Percentiles rank a stretch among this genome's conserved stretches.
Evolutionary conservation across 345 rosid genomes (phyloP).

Genomic region (Atalantia buxifolia): DNA sequence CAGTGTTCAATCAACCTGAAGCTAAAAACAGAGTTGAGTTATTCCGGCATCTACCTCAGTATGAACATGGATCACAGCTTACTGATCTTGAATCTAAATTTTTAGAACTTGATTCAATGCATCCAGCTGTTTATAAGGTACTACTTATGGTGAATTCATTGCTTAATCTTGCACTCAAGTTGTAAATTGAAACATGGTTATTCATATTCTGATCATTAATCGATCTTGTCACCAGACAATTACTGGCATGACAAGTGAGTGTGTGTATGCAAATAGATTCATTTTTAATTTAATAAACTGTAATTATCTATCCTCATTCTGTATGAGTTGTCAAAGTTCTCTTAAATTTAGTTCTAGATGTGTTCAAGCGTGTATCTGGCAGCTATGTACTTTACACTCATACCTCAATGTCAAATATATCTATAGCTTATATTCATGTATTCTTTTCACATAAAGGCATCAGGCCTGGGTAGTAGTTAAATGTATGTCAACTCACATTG

Average conservation of each 20-base stretch:
- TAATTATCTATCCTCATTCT: not conserved
- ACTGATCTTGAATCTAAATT: slow-evolving; percentile 51
- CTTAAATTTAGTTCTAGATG: not conserved
- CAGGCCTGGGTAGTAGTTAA: not conserved
- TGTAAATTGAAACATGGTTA: not conserved
- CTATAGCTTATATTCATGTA: not conserved
- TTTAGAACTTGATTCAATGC: slow-evolving; percentile 59
- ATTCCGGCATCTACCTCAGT: slow-evolving; percentile 78
- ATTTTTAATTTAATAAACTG: not conserved
- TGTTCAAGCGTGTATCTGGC: not conserved
- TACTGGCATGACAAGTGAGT: not conserved
- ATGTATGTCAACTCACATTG: not conserved
- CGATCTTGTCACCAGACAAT: not conserved
- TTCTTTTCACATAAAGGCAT: not conserved
- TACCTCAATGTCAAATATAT: not conserved
- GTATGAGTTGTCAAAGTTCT: not conserved
- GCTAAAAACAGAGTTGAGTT: slow-evolving; percentile 73
- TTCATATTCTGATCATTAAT: not conserved
- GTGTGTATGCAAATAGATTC: not conserved
- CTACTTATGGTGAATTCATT: not conserved
- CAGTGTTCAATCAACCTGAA: slow-evolving; percentile 62
- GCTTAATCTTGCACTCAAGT: not conserved
- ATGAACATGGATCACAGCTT: slow-evolving; percentile 61
- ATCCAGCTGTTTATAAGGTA: slow-evolving; percentile 81
- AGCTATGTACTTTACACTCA: not conserved